Evolutionary conservation across 768 basidiomycete species (phyloP), one percentile per base, ranked within the genome.

Genomic region (Neoboletus subvelutipes): DNA sequence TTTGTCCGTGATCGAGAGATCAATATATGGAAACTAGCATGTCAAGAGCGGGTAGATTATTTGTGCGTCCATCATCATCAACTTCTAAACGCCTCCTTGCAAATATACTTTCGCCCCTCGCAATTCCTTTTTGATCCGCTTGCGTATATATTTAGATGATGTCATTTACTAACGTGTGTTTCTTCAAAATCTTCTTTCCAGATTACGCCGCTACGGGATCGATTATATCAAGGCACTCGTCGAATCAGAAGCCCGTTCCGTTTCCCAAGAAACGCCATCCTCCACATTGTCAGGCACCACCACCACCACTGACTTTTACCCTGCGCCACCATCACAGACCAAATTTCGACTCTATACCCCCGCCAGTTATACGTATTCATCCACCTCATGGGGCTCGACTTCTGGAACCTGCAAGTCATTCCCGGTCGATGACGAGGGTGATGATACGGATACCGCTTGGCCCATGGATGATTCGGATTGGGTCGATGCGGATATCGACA

Each of bases 1-100:
- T 61, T 68, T 47, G 66, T 64, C 52, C 71, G 70, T 28, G 71
- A 73, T 63, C 63, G 71, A 22, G 71, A 71, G 45, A 66, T 73
- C 62, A 71, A 71, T 53, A 71, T 71, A 50, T 71, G 71, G 71
- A 71, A 71, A 57, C 60, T 71, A 17, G 71, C 71, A 15, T 71
- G 71, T 49, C 71, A 73, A 58, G 71, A 71, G 58, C 68, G 71
- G 43, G 71, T 71, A 57, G 71, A 71, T 52, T 71, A 58, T 58
- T 47, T 71, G 70, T 71, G 43, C 61, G 70, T 69, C 26, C 59
- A 55, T 29, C 54, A 39, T 54, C 40, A 55, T 43, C 53, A 41
- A 8, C 50, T 61, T 50, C 31, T 45, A 33, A 26, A 20, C 33
- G 12, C 33, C 9, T 34, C 41, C 41, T 54, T 49, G 54, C 49